Conservation (phyloP, 495 filamentous ascomycete species). For the Talaromyces liani region DNA sequence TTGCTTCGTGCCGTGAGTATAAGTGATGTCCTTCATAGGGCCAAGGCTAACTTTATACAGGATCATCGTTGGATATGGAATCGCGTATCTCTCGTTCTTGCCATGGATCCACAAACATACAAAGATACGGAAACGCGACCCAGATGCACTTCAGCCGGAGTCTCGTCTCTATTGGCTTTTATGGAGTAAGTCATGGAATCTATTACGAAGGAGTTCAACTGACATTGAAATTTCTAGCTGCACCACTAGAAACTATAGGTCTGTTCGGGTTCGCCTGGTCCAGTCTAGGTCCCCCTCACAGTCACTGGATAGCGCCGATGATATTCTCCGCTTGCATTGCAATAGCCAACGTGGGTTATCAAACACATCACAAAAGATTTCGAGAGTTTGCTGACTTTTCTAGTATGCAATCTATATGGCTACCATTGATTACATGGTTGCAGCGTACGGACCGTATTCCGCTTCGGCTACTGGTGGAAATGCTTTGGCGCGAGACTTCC, state of each 20-base stretch:
- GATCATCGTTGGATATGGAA: slow-evolving; percentile 52
- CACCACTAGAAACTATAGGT: slow-evolving; percentile 52
- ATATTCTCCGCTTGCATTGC: slow-evolving; percentile 47
- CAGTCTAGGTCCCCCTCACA: slow-evolving; percentile 39
- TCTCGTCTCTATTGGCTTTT: slow-evolving; percentile 31
- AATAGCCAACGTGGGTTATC: slow-evolving; percentile 40
- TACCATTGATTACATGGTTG: slow-evolving; percentile 72
- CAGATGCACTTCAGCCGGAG: slow-evolving; percentile 14
- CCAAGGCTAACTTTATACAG: slow-evolving; percentile 12
- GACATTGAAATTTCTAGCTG: slow-evolving; percentile 20
- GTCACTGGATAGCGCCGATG: slow-evolving; percentile 52
- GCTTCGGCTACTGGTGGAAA: slow-evolving; percentile 66
- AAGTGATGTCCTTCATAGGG: not conserved
- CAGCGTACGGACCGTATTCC: slow-evolving; percentile 62
- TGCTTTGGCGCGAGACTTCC: slow-evolving; percentile 32
- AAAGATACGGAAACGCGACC: slow-evolving; percentile 26
- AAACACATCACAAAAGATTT: not conserved
- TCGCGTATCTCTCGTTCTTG: slow-evolving; percentile 53
- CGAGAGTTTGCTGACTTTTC: slow-evolving; percentile 10
- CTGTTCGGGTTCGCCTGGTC: slow-evolving; percentile 58
- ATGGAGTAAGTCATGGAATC: slow-evolving; percentile 15
- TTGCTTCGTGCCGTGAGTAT: slow-evolving; percentile 37
- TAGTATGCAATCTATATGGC: slow-evolving; percentile 60
- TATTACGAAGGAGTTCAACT: not conserved
- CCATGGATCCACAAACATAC: slow-evolving; percentile 46